Percentiles rank a stretch among this genome's conserved stretches.
phyloP scores from a whole-genome alignment of 2,329 filamentous ascomycete species.

The Pyricularia sp. region DNA sequence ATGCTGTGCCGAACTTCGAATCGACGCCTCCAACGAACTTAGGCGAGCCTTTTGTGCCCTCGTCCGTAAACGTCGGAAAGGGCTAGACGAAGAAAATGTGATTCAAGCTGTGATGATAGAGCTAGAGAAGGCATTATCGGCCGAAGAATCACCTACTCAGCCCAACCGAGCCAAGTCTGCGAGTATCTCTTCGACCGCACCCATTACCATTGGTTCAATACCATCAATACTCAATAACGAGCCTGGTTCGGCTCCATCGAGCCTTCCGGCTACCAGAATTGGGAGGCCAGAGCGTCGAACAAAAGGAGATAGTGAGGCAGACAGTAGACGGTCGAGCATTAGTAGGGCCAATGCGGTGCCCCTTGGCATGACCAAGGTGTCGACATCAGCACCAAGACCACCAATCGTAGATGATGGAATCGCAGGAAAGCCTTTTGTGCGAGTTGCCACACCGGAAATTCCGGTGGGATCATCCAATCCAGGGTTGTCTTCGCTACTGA shows the following conservation, averaged over 20 bases:
- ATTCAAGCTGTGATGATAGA: slow-evolving; percentile 33
- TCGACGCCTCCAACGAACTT: slow-evolving; percentile 38
- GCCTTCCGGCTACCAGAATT: slow-evolving; percentile 3
- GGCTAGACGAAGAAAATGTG: slow-evolving; percentile 33
- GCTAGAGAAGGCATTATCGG: slow-evolving; percentile 7
- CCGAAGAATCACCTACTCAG: background rate
- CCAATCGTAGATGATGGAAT: slow-evolving; percentile 37
- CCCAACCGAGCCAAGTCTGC: background rate
- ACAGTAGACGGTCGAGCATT: slow-evolving; percentile 1
- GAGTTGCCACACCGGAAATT: slow-evolving; percentile 28
- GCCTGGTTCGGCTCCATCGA: background rate
- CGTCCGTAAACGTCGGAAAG: slow-evolving; percentile 27
- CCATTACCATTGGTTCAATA: background rate
- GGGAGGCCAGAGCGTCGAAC: background rate
- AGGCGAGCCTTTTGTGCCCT: slow-evolving; percentile 40
- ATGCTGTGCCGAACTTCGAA: slow-evolving; percentile 39
- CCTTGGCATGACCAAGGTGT: background rate
- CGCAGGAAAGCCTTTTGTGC: slow-evolving; percentile 43
- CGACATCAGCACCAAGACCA: slow-evolving; percentile 13
- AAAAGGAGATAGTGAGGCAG: background rate
- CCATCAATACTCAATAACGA: background rate
- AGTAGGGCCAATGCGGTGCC: background rate
- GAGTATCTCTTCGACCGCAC: background rate
- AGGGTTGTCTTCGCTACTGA: slow-evolving; percentile 2
- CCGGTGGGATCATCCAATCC: background rate